Evolutionary conservation across 2,329 filamentous ascomycete genomes (phyloP).

Genomic region (Colletotrichum magnum): DNA sequence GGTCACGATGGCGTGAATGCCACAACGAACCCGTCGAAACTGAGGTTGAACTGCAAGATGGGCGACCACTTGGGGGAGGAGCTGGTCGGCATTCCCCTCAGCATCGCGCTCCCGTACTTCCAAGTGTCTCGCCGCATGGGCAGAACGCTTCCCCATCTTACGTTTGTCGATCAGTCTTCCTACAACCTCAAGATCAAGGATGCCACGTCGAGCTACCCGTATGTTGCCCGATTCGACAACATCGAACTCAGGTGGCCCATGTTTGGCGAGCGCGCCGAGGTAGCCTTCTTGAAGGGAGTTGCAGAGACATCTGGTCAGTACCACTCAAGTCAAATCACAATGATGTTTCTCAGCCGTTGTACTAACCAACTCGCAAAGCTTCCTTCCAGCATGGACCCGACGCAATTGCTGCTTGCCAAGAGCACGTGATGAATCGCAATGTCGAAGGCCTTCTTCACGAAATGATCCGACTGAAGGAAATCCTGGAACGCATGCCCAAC

Average conservation of each 20-base stretch:
- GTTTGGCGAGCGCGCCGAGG: constrained; percentile 66
- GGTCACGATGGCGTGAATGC: constrained; percentile 63
- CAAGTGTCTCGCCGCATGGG: constrained; percentile 66
- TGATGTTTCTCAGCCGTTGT: neutral
- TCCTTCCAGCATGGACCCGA: constrained; percentile 66
- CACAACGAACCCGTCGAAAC: constrained; percentile 47
- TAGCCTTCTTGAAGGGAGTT: constrained; percentile 65
- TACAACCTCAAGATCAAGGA: constrained; percentile 67
- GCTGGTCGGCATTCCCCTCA: constrained; percentile 62
- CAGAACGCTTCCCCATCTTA: constrained; percentile 64
- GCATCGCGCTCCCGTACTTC: constrained; percentile 64
- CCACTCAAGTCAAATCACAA: neutral
- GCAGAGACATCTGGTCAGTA: constrained; percentile 59
- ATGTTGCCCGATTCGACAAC: constrained; percentile 66
- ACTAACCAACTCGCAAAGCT: constrained; percentile 46
- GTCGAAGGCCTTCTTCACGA: constrained; percentile 63
- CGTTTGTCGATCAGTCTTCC: constrained; percentile 67
- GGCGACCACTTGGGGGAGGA: constrained; percentile 65
- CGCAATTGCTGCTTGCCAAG: constrained; percentile 66
- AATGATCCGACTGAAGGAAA: constrained; percentile 66
- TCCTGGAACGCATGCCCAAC: constrained; percentile 66
- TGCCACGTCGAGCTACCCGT: constrained; percentile 62
- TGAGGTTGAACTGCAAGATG: constrained; percentile 56
- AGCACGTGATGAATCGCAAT: constrained; percentile 66
- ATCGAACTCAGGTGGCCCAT: constrained; percentile 68